Base-by-base conservation (phyloP, 176 grass and related monocot species). In the Musa troglodytarum region DNA sequence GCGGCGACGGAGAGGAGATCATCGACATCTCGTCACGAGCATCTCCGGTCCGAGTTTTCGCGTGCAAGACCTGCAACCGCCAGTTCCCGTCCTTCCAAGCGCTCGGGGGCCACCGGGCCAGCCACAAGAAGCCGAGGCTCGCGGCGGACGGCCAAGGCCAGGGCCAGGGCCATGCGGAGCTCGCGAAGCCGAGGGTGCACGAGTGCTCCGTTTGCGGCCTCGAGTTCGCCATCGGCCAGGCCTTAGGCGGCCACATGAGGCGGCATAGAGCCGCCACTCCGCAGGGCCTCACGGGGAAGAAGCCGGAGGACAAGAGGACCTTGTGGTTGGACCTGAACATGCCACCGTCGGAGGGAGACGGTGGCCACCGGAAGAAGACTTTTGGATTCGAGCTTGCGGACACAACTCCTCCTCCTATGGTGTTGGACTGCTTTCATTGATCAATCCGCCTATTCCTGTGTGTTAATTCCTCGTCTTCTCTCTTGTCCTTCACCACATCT, bases 11-110 rank as follows among this genome's bases (percentile, higher is more conserved):
- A 6, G 34, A 17, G 1, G 65, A n/a, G 5, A 68, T 68, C 65
- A 43, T 43, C 25, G 65, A 16, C 65, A 50, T 70, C 43, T 70
- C 68, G 17, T 0, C 68, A 8, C 34, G 9, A 1, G 28, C 67
- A 17, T 65, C 63, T 3, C 63, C 63, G 10, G 63, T 25, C 63
- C 28, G 67, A 12, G 34, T 69, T 17, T 69, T 69, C 67, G 17
- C 19, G 34, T 69, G 68, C 68, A 70, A 70, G 68, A 70, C 34
- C 68, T 70, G 68, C 43, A 70, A 17, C 68, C 68, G 68, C 19
- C 68, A 10, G 68, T 70, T 70, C 68, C 19, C 68, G 16, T 70
- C 68, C 49, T 70, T 70, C 68, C 68, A 70, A 49, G 68, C 67
- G 2, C 67, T 69, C 16, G 67, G 67, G 16, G 67, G 67, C 5